These are phyloP conservation scores for Sporisorium sorghi DNA, from an alignment of 1,284 basidiomycete genomes.

Conservation along the genomic window DNA sequence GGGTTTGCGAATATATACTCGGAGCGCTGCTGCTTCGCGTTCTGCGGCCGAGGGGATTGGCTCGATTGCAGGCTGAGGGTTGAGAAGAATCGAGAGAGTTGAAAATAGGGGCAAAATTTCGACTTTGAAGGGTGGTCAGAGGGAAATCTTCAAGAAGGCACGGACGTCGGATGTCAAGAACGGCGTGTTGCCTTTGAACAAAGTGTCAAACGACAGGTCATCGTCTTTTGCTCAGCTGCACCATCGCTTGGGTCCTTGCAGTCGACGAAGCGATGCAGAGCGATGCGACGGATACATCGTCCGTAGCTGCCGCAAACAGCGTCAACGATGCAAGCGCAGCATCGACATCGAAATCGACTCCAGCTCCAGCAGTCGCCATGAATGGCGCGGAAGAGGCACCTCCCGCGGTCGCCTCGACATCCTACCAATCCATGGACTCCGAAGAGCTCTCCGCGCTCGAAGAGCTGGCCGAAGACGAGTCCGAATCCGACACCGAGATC, in stretches of 20 bases:
- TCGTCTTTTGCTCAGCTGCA: background rate
- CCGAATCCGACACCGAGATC: slow-evolving; percentile 45
- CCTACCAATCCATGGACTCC: slow-evolving; percentile 60
- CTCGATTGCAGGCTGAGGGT: background rate
- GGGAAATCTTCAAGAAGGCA: background rate
- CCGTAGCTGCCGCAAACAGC: background rate
- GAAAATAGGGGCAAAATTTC: slow-evolving; percentile 6
- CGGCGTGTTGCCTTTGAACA: slow-evolving; percentile 8
- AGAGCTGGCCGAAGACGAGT: slow-evolving; percentile 59
- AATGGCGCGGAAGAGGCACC: background rate
- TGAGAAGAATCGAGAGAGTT: background rate
- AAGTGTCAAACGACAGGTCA: slow-evolving; percentile 2
- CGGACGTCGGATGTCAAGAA: slow-evolving; percentile 10
- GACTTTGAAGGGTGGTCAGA: slow-evolving; percentile 27
- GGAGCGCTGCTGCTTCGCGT: too few relatives aligned
- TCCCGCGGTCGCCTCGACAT: slow-evolving; percentile 5
- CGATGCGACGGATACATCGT: background rate
- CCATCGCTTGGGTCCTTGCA: background rate
- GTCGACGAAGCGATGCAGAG: slow-evolving; percentile 6
- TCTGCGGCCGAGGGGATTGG: slow-evolving; percentile 6
- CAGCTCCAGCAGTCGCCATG: background rate
- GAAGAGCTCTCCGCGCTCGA: slow-evolving; percentile 64
- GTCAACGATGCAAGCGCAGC: background rate
- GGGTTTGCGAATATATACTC: slow-evolving; percentile 24
- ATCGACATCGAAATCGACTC: background rate